A percentile compares a stretch with the other conserved stretches of the same genome.
Evolutionary conservation across 306 rosid genomes (phyloP).

Genomic region (Ochetophila trinervis): DNA sequence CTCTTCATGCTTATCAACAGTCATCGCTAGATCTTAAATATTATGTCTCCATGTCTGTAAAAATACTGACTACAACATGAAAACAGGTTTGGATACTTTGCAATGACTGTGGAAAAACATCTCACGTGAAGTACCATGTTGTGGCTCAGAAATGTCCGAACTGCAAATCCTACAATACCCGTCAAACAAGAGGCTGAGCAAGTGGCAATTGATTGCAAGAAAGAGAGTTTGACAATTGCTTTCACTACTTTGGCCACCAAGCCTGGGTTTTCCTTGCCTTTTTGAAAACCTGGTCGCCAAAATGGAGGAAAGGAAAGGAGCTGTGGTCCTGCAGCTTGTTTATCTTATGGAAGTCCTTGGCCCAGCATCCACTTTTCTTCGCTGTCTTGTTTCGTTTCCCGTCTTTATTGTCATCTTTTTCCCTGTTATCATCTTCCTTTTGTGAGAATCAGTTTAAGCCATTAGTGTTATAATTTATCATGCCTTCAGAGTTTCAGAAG

Average conservation of each 20-base stretch:
- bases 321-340: not conserved
- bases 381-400: not conserved
- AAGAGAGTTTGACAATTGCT: not conserved
- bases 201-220: slow-evolving; percentile 20
- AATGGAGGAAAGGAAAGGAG: not conserved
- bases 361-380: not conserved
- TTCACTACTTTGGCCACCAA: not conserved
- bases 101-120: slow-evolving; percentile 73
- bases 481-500: too few relatives aligned
- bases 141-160: slow-evolving; percentile 72
- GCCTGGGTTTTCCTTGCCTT: not conserved
- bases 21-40: not conserved
- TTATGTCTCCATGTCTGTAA: not conserved
- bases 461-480: not conserved
- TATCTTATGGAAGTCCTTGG: not conserved
- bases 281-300: not conserved
- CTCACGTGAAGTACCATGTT: slow-evolving; percentile 58
- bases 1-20: not conserved
- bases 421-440: not conserved
- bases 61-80: slow-evolving; percentile 5
- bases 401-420: not conserved
- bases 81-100: slow-evolving; percentile 80
- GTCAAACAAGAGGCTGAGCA: slow-evolving; percentile 66
- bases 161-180: slow-evolving; percentile 88
- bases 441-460: not conserved